Base-by-base conservation (phyloP, 805 yeast species). In the Candida boidinii region DNA sequence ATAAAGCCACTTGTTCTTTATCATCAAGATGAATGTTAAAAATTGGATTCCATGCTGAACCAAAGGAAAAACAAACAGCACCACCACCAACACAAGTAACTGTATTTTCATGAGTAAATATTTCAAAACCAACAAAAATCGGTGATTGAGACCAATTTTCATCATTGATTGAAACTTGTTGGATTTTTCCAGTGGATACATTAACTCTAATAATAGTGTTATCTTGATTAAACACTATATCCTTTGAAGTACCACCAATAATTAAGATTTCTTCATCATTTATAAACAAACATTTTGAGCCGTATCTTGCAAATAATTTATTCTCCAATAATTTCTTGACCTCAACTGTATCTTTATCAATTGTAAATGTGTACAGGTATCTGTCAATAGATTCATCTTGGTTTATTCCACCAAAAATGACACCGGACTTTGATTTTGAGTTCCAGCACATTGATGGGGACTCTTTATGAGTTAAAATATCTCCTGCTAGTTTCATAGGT, bases 21-120 rank as follows among this genome's bases (percentile, higher is more conserved):
- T 12, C 14, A 12, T 12, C 14, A 12, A 23, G 5, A 4, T 14
- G 11, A 3, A 28, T 28, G 17, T 17, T 10, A 3, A 28, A 15
- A 6, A 29, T 27, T 17, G 49, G 49, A 32, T 70, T 70, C 67
- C 71, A 68, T 15, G 64, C 64, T 1, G 78, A 62, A 0, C 94
- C 94, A 56, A 82, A 84, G 1, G 88, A 80, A 42, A 79, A 83
- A 48, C 94, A 83, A 1, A 82, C 85, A 1, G 82, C 88, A 4
- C 94, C 94, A 3, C 94, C 90, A 7, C 78, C 81, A 27, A 73
- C 41, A 3, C 54, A 28, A 28, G 28, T 31, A 16, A 30, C 13
- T 6, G 27, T 21, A 15, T 55, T 33, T 6, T 51, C 15, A 5
- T 41, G 41, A 3, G 37, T 35, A 4, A 44, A 29, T 6, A 51